Percentiles rank a stretch among this genome's conserved stretches.
Evolutionary conservation across 371 early-diverging fungal species (phyloP).

Genomic region (Mortierella sp.): DNA sequence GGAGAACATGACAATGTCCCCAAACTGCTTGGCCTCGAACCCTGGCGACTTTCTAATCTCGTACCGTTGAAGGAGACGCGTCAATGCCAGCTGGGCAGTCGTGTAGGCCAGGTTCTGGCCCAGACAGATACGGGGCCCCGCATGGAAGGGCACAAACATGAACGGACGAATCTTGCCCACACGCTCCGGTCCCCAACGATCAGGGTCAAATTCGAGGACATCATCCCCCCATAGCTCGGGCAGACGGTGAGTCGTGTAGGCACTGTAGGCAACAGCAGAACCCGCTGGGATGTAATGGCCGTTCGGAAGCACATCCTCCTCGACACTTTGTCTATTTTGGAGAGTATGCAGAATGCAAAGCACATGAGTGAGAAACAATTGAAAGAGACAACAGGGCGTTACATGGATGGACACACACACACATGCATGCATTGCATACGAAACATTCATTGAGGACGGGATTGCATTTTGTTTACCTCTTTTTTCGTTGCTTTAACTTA

Average conservation of each 20-base stretch:
- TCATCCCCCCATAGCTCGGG: constrained; percentile 52
- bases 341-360: background rate
- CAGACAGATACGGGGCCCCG: constrained; percentile 52
- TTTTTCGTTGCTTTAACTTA: background rate
- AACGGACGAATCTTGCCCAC: constrained; percentile 47
- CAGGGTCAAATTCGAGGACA: constrained; percentile 46
- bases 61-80: constrained; percentile 42
- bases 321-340: constrained; percentile 40
- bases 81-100: constrained; percentile 43
- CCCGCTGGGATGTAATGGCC: constrained; percentile 50
- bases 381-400: background rate
- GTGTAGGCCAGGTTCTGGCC: constrained; percentile 55
- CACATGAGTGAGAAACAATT: background rate
- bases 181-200: constrained; percentile 56
- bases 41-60: constrained; percentile 31
- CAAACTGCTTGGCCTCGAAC: constrained; percentile 29
- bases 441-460: background rate
- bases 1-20: constrained; percentile 56
- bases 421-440: background rate
- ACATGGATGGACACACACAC: background rate
- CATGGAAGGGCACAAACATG: constrained; percentile 58
- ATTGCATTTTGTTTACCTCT: background rate
- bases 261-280: constrained; percentile 30
- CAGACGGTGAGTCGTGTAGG: constrained; percentile 44
- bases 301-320: constrained; percentile 53